Base-by-base conservation (phyloP, 345 rosid species). In the Camelina sativa region DNA sequence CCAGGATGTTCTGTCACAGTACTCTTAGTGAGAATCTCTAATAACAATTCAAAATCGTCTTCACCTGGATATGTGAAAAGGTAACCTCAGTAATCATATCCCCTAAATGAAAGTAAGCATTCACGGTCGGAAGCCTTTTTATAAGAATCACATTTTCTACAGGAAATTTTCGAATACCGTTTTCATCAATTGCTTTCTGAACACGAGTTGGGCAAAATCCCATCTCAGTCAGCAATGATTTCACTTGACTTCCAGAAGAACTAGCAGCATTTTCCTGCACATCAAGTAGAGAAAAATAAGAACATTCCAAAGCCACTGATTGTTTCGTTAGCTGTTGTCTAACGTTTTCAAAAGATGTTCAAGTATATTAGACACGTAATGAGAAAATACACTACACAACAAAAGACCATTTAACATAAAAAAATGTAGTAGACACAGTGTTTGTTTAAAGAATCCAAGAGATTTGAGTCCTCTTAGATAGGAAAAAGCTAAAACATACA, bases 141-240 rank as follows among this genome's bases (percentile, higher is more conserved):
- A 64, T 46, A 34, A 64, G 51, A 69, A 28, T n/a, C 4, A 44
- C 34, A 37, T 22, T 15, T 40, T 37, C 10, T 9, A 35, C 2
- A 10, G 13, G 40, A 35, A 64, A 34, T 7, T 56, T 22, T 6
- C 8, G 34, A 20, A 17, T 87, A 91, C 98, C 98, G 62, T 88
- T 88, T 81, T 88, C 96, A 67, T 85, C 79, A 61, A 95, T 85
- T 13, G 77, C 94, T 84, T 80, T 85, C 79, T 88, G 85, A 7
- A 89, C 89, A 74, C 86, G 90, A 73, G 86, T 79, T 20, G 97
- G 79, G 23, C 66, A 53, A 77, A 84, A 95, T 38, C 99, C 97
- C 99, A 95, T 92, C 80, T 83, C 97, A 61, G 81, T 71, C 22
- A 95, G 76, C 65, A 81, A 82, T 11, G 96, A 86, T 76, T 87